Evolutionary conservation across 164 flowering plant species (phyloP), one percentile per base, ranked within the genome.

Genomic region (Nymphaea colorata): DNA sequence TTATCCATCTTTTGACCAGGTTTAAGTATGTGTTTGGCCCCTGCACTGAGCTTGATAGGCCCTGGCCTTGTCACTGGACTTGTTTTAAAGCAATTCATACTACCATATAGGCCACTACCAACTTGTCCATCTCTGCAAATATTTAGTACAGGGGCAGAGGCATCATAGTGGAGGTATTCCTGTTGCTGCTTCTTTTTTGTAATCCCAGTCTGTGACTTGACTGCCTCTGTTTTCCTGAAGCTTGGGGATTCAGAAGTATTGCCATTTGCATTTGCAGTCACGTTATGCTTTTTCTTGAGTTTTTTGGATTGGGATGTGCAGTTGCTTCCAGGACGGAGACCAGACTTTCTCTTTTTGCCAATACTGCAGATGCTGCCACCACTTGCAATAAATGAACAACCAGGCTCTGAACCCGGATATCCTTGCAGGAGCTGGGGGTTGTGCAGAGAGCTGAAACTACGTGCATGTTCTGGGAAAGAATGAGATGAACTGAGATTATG

Each of bases 1-100:
- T 62, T 74, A 74, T 80, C 80, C 16, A 66, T 63, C 64, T 59
- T 74, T 62, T 72, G 75, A 73, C 76, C 69, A 1, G 92, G 85
- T 73, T 82, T 83, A 62, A 84, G 76, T 55, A 87, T 82, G 75
- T 85, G 85, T 73, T 83, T 85, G 66, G 82, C 83, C 67, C 89
- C 88, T 60, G 88, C 84, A 67, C 75, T 80, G 68, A 87, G 72
- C 68, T 82, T 85, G 17, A 79, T 44, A 53, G 89, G 85, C 69
- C 87, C 88, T 43, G 80, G 59, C 73, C 78, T 81, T 61, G 66
- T 67, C 11, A 25, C 36, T 25, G n/a, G 17, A 51, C 57, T 51
- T 51, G 57, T 51, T 51, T 61, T 17, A 2, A 17, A 61, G n/a
- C 64, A 61, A 41, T 61, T 61, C 64, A 61, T 61, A 51, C 57